Percentiles rank a stretch among this genome's conserved stretches.
Conservation (phyloP, 2,329 filamentous ascomycete species). For the Fusarium denticulatum region DNA sequence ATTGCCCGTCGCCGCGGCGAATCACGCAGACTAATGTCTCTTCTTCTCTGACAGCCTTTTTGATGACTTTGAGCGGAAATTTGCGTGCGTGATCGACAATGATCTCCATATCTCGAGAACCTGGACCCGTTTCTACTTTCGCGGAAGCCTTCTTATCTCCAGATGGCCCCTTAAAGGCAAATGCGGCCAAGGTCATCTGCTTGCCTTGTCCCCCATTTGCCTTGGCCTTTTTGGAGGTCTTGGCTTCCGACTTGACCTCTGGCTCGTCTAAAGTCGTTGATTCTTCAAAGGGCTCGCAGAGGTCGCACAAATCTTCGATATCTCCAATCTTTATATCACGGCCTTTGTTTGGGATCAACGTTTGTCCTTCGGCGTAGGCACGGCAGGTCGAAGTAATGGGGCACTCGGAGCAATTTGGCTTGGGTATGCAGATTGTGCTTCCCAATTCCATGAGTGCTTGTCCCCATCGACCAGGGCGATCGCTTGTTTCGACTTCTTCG, state of each 20-base stretch:
- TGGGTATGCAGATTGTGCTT: conserved; percentile 69
- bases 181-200: conserved; percentile 49
- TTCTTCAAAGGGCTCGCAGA: conserved; percentile 61
- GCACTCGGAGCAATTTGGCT: conserved; percentile 64
- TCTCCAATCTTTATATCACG: conserved; percentile 47
- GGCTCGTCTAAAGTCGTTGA: conserved; percentile 35
- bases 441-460: conserved; percentile 74
- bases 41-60: conserved; percentile 63
- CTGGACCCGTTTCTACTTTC: conserved; percentile 20
- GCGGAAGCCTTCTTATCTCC: conserved; percentile 4
- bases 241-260: conserved; percentile 2
- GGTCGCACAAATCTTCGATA: conserved; percentile 61
- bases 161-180: conserved; percentile 45
- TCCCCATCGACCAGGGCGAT: conserved; percentile 68
- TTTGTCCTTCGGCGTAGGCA: conserved; percentile 59
- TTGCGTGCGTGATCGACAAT: conserved; percentile 58
- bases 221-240: conserved; percentile 23
- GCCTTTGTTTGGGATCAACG: conserved; percentile 36
- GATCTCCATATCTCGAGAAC: conserved; percentile 43
- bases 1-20: conserved; percentile 54
- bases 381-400: conserved; percentile 63
- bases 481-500: conserved; percentile 50
- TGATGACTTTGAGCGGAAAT: conserved; percentile 62
- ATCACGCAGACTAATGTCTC: conserved; percentile 65
- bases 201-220: conserved; percentile 16